Percentiles rank a stretch among this genome's conserved stretches.
Evolutionary conservation across 208 protist genomes (phyloP).

Genomic region (Leptomonas seymouri): DNA sequence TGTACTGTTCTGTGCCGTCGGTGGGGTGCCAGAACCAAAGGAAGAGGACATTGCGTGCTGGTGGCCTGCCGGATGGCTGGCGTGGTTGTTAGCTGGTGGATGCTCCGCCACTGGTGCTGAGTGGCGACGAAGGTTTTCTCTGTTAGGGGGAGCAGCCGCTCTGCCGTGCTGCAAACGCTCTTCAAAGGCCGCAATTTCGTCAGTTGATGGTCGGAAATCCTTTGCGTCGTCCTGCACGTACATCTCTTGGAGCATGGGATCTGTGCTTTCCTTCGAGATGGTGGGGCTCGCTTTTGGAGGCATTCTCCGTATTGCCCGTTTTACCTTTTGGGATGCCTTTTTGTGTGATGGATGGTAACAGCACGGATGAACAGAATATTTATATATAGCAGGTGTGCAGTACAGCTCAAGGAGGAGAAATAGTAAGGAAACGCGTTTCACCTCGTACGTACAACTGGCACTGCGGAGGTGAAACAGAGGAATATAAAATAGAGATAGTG

Average conservation of each 20-base stretch:
- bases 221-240: constrained; percentile 62
- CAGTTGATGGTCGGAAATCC: constrained; percentile 38
- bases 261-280: constrained; percentile 16
- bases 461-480: no score
- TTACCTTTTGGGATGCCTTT: background rate
- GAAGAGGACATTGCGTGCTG: background rate
- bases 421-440: no score
- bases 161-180: constrained; percentile 33
- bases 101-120: background rate
- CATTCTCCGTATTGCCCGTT: constrained; percentile 7
- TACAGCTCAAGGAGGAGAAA: no score
- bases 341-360: background rate
- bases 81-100: constrained; percentile 7
- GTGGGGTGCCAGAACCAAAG: constrained; percentile 3
- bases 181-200: constrained; percentile 64
- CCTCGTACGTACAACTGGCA: no score
- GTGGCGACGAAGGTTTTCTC: background rate
- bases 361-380: no score
- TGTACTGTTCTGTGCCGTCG: background rate
- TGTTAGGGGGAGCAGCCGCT: constrained; percentile 6
- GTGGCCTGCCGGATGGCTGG: background rate
- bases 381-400: no score
- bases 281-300: constrained; percentile 4
- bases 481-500: no score
- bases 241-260: constrained; percentile 64